Base-by-base conservation (phyloP, 2,329 filamentous ascomycete species). In the Neofusicoccum ribis region DNA sequence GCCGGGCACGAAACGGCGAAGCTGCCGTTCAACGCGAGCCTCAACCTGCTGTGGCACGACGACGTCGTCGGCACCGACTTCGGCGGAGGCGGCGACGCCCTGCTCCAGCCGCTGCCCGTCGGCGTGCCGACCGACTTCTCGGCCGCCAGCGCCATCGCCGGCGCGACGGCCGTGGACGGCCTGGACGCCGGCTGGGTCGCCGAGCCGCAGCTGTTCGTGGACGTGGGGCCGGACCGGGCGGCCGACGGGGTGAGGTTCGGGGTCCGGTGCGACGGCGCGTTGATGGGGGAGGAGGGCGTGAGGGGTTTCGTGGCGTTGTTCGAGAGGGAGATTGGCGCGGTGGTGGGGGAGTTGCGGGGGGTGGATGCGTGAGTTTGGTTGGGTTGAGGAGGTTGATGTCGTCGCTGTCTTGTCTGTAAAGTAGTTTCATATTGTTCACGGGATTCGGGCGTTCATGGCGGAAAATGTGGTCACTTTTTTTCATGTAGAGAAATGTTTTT, bases 31-130 rank as follows among this genome's bases (percentile, higher is more conserved):
- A 75, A 77, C 49, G 68, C 71, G 2, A 76, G 70, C 69, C 68
- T 76, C 36, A 77, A 77, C 52, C 69, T 77, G 14, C 68, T 77
- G 36, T 76, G 72, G 72, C 69, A 23, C 23, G 23, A 23, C 23
- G 23, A 23, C 23, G 23, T 23, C 23, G 23, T 23, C 23, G 23
- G 23, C 23, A 23, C 23, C 23, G 23, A 23, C 23, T 23, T 23
- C 37, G 64, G 59, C 11, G 47, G 46, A 17, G 61, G 3, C 17
- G n/a, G 17, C 7, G 36, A 12, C 8, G 36, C 12, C 23, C 23
- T 23, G 23, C 23, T 23, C 23, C 23, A 3, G 23, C 23, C 23
- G 23, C 23, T 23, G 23, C 23, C 23, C 23, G 23, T 65, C 14
- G 64, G 64, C 27, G 54, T 65, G 54, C 64, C 56, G 49, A 65